Percentiles rank a stretch among this genome's conserved stretches.
Evolutionary conservation across 441 rosid genomes (phyloP).

Genomic region (Croton laevigatus): DNA sequence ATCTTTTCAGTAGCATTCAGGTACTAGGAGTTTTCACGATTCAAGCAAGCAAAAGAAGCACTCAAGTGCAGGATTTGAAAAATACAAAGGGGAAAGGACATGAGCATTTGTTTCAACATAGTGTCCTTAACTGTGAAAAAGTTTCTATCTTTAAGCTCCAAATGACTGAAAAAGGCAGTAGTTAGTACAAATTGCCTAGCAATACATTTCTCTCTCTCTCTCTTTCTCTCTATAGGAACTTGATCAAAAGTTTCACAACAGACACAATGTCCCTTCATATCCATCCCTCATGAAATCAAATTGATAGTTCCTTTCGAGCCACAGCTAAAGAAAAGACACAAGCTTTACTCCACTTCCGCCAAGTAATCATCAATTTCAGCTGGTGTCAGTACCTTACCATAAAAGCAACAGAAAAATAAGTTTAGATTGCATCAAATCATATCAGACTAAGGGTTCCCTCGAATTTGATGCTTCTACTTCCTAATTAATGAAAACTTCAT

Average conservation of each 20-base stretch:
- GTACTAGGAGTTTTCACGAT: too few species aligned
- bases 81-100: neutral
- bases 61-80: neutral
- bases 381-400: constrained; percentile 68
- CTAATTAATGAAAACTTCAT: too few species aligned
- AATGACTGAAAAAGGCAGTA: neutral
- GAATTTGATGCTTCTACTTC: too few species aligned
- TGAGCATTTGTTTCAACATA: neutral
- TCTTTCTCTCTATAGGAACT: neutral
- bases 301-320: neutral
- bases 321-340: neutral
- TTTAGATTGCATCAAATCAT: neutral
- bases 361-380: constrained; percentile 79
- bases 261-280: neutral
- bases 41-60: neutral
- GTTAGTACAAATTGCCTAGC: neutral
- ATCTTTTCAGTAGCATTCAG: too few species aligned
- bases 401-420: neutral
- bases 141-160: neutral
- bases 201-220: neutral
- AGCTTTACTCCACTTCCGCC: constrained; percentile 64
- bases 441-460: neutral
- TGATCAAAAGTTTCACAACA: neutral
- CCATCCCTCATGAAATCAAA: neutral
- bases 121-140: neutral